Base-by-base conservation (phyloP, 148 eudicot species). In the Camellia granthamiana region DNA sequence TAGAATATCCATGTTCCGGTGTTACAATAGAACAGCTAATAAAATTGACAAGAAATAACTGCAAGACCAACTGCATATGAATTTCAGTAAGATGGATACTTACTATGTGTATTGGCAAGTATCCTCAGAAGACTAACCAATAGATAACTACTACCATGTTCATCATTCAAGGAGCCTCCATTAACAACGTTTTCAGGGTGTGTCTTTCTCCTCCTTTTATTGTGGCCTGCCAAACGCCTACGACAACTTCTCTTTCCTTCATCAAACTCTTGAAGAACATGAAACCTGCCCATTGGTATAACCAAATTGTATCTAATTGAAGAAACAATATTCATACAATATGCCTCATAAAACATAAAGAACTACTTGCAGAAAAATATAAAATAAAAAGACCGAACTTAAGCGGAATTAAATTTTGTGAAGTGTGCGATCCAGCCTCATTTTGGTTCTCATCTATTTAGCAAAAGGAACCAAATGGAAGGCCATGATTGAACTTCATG, bases 241-340 rank as follows among this genome's bases (percentile, higher is more conserved):
- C 97, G 99, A 79, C 99, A 95, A 80, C 99, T 95, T 84, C 99
- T 84, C 88, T 91, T 95, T 46, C 93, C 99, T 86, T 94, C 99
- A 90, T 95, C 99, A 86, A 95, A 95, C 81, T 95, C 97, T 87
- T 92, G 85, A 77, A 95, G 91, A 84, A 64, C 89, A 89, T 95
- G 99, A 85, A 95, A 95, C 90, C 97, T 95, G 84, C 74, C 58
- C 77, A 81, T n/a, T 70, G 21, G 72, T 30, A 65, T n/a, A 63
- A 54, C 58, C 77, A 51, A 72, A 64, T 46, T 44, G 21, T 38
- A 75, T 51, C 60, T 7, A 66, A 77, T 52, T 4, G 55, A 44
- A 38, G 4, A 18, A 51, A 41, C 15, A 9, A 63, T 38, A 19
- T 54, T 51, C 72, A 83, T 51, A 58, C 16, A 68, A 68, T 65